Percentiles rank a stretch among this genome's conserved stretches.
Evolutionary conservation across 768 basidiomycete genomes (phyloP).

Genomic region (Podaxis sp.): DNA sequence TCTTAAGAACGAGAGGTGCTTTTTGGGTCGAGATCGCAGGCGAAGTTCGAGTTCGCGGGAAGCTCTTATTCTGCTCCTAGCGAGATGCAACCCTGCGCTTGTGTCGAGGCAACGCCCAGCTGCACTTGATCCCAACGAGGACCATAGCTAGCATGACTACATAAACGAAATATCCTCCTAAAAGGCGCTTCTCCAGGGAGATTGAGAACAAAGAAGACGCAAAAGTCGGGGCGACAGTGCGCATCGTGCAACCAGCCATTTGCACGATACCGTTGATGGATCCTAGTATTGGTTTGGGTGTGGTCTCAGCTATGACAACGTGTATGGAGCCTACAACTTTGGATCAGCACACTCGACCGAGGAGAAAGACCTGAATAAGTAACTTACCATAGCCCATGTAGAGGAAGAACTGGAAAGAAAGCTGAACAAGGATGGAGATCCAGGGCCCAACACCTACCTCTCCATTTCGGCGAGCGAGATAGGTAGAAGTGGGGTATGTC

Average conservation of each 20-base stretch:
- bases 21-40: too few relatives aligned
- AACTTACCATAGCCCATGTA: conserved; percentile 34
- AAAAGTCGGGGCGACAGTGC: conserved; percentile 48
- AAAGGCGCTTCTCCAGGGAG: conserved; percentile 38
- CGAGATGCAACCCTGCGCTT: neutral
- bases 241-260: conserved; percentile 41
- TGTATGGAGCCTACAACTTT: conserved; percentile 39
- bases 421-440: conserved; percentile 28
- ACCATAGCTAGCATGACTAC: conserved; percentile 26
- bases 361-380: neutral
- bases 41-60: too few relatives aligned
- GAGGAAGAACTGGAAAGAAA: conserved; percentile 21
- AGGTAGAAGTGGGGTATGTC: conserved; percentile 31
- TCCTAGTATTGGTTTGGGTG: conserved; percentile 37
- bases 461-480: conserved; percentile 28
- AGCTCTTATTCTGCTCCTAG: neutral
- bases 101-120: neutral
- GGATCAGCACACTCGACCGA: neutral
- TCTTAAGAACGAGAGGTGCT: too few relatives aligned
- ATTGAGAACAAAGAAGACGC: conserved; percentile 56
- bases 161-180: conserved; percentile 43
- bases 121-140: conserved; percentile 19
- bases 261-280: conserved; percentile 54
- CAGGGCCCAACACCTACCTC: conserved; percentile 26
- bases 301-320: conserved; percentile 38